Evolutionary conservation across 2,329 filamentous ascomycete species (phyloP).

Genomic region (Paecilomyces fulvus): DNA sequence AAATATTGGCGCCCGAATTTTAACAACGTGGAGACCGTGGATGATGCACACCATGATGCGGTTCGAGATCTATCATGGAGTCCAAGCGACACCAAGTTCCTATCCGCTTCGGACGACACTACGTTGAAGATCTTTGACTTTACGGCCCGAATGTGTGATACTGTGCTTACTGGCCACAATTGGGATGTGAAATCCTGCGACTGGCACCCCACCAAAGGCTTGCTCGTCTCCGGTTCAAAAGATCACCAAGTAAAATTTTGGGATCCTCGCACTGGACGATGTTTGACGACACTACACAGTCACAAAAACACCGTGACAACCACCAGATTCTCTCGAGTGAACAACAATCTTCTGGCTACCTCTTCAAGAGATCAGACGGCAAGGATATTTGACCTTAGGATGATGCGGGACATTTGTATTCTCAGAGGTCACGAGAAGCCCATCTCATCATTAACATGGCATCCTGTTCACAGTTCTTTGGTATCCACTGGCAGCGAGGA

Average conservation of each 20-base stretch:
- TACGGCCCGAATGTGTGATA: constrained; percentile 73
- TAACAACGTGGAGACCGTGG: constrained; percentile 92
- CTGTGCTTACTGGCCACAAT: constrained; percentile 80
- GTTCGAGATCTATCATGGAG: constrained; percentile 89
- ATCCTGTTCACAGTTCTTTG: constrained; percentile 82
- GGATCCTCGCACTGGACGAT: constrained; percentile 88
- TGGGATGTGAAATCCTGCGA: constrained; percentile 98
- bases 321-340: constrained; percentile 78
- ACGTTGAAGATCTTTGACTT: constrained; percentile 96
- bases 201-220: constrained; percentile 92
- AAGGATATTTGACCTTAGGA: constrained; percentile 86
- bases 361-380: constrained; percentile 90
- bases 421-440: constrained; percentile 95
- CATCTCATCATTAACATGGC: constrained; percentile 85
- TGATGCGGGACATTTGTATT: constrained; percentile 96
- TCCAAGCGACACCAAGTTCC: constrained; percentile 90
- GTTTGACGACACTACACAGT: constrained; percentile 85
- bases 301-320: constrained; percentile 97
- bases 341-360: constrained; percentile 78
- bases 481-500: constrained; percentile 87
- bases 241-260: constrained; percentile 96
- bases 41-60: constrained; percentile 76
- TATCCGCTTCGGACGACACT: constrained; percentile 90
- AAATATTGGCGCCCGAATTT: constrained; percentile 99
- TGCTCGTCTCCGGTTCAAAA: constrained; percentile 93